phyloP scores from a whole-genome alignment of 371 early-diverging fungal genomes.

The Dichotomocladium elegans region DNA sequence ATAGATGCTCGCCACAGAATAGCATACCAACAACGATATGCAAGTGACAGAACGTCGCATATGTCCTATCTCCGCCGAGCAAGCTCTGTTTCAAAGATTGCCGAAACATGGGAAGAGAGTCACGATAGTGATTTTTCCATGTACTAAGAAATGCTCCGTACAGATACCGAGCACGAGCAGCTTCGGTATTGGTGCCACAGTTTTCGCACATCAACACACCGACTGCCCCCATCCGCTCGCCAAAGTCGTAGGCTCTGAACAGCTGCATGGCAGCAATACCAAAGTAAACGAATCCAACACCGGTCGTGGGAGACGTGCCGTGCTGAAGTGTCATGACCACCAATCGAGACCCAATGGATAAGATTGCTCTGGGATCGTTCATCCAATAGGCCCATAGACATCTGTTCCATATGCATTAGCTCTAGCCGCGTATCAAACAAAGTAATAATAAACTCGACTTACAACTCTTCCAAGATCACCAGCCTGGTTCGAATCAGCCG shows the following conservation, averaged over 20 bases:
- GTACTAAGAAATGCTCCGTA: conserved; percentile 33
- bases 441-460: too few relatives aligned
- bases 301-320: conserved; percentile 38
- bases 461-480: conserved; percentile 38
- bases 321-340: conserved; percentile 31
- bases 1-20: conserved; percentile 27
- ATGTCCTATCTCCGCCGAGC: conserved; percentile 37
- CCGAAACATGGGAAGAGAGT: conserved; percentile 29
- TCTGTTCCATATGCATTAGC: too few relatives aligned
- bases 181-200: conserved; percentile 40
- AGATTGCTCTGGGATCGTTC: conserved; percentile 26
- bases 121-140: conserved; percentile 39
- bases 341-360: conserved; percentile 26
- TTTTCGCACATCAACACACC: conserved; percentile 35
- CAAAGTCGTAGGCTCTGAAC: conserved; percentile 40
- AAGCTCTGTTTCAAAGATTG: conserved; percentile 37
- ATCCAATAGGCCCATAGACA: conserved; percentile 43
- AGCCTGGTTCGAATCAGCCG: conserved; percentile 36
- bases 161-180: conserved; percentile 29
- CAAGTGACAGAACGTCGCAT: conserved; percentile 38
- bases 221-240: conserved; percentile 35
- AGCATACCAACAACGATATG: conserved; percentile 30
- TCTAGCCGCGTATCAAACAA: too few relatives aligned
- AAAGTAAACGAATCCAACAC: conserved; percentile 43
- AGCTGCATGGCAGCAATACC: conserved; percentile 39